phyloP scores from a whole-genome alignment of 2,329 filamentous ascomycete genomes.

The Botrytis fabae region DNA sequence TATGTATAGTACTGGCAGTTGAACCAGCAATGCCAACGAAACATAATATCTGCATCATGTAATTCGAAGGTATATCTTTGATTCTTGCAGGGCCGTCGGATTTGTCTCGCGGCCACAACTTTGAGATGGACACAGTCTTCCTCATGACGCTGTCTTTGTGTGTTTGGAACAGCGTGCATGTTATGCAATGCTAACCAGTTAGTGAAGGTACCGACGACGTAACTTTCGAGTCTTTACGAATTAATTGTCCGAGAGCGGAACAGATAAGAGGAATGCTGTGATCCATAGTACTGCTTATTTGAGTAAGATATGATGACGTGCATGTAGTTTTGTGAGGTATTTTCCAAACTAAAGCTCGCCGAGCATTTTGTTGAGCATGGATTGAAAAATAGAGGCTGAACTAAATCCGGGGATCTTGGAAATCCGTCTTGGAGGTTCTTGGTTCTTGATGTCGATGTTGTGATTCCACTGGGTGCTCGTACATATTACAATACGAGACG shows the following conservation, averaged over 20 bases:
- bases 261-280: constrained; percentile 4
- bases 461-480: neutral
- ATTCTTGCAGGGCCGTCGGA: neutral
- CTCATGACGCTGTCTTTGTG: neutral
- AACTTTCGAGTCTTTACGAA: neutral
- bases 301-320: neutral
- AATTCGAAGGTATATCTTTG: neutral
- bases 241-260: neutral
- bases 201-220: neutral
- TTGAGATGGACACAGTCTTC: neutral
- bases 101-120: neutral
- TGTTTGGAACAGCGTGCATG: neutral
- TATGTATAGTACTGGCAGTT: neutral
- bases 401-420: neutral
- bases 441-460: neutral
- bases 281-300: neutral
- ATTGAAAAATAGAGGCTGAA: neutral
- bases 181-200: neutral
- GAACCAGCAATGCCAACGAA: neutral
- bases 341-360: neutral
- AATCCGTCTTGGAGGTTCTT: neutral
- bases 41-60: neutral
- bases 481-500: neutral
- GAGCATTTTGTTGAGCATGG: neutral
- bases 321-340: neutral